Evolutionary conservation across 129 eudicot species (phyloP).

Genomic region (Scalesia atractyloides): DNA sequence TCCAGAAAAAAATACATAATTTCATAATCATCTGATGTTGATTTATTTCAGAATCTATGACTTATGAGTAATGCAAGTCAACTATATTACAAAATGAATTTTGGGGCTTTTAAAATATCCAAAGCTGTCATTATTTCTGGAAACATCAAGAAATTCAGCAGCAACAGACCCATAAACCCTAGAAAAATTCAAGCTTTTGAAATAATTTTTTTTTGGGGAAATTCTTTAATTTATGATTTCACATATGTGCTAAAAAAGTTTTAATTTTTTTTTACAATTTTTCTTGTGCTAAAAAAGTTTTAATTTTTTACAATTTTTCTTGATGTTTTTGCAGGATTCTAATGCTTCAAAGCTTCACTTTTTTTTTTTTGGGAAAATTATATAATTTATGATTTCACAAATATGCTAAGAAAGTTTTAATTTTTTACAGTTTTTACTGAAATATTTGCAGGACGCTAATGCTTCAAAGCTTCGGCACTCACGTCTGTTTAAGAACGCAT

Average conservation of each 20-base stretch:
- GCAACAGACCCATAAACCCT: background rate
- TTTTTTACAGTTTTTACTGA: background rate
- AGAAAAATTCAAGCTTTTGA: background rate
- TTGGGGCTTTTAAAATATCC: background rate
- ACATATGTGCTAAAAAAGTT: slow-evolving; percentile 4
- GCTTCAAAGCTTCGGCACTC: slow-evolving; percentile 70
- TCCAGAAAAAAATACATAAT: slow-evolving; percentile 14
- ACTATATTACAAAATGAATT: slow-evolving; percentile 14
- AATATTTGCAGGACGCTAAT: slow-evolving; percentile 58
- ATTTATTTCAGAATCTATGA: slow-evolving; percentile 5
- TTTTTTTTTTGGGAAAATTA: too few relatives aligned
- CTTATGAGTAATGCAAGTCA: slow-evolving; percentile 17
- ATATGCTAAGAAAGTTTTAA: too few relatives aligned
- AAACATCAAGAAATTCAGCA: background rate
- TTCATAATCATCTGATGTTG: background rate
- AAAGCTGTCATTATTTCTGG: slow-evolving; percentile 4
- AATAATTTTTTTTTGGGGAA: background rate
- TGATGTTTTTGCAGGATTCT: slow-evolving; percentile 51
- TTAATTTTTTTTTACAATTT: background rate
- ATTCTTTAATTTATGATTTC: background rate
- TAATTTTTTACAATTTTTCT: background rate
- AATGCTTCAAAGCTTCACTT: slow-evolving; percentile 58
- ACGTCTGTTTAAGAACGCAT: slow-evolving; percentile 62
- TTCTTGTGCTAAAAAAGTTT: slow-evolving; percentile 4
- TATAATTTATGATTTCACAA: background rate